Evolutionary conservation across 1,284 basidiomycete genomes (phyloP).

Genomic region (Bondarzewia mesenterica): DNA sequence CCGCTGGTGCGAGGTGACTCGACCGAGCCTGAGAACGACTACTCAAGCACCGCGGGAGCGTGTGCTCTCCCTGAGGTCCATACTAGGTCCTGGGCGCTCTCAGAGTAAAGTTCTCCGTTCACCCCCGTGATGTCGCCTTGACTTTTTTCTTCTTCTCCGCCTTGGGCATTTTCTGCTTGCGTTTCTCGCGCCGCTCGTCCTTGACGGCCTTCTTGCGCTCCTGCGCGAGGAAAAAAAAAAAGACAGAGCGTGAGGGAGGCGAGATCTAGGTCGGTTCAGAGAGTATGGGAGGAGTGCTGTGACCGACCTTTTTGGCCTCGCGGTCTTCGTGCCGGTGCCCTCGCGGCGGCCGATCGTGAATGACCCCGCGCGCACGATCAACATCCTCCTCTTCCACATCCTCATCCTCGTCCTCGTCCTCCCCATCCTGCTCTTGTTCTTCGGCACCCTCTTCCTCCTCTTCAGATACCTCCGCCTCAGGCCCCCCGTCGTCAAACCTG

Average conservation of each 20-base stretch:
- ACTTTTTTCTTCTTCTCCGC: constrained; percentile 83
- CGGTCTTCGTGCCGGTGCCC: constrained; percentile 89
- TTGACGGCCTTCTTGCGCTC: constrained; percentile 87
- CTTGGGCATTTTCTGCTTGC: constrained; percentile 91
- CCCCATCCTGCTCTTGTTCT: constrained; percentile 21
- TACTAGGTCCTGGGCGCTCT: too few species aligned
- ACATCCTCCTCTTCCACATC: constrained; percentile 21
- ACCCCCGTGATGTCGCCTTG: constrained; percentile 29
- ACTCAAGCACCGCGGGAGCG: too few species aligned
- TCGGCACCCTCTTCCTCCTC: constrained; percentile 13
- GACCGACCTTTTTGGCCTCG: constrained; percentile 79
- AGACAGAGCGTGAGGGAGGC: neutral
- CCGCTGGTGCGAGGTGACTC: too few species aligned
- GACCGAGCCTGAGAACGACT: too few species aligned
- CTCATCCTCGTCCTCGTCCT: constrained; percentile 16
- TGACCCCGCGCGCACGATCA: constrained; percentile 27
- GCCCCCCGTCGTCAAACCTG: constrained; percentile 3
- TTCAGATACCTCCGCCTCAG: neutral
- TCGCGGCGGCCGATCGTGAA: constrained; percentile 51
- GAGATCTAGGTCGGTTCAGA: constrained; percentile 6
- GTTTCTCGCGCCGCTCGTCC: constrained; percentile 78
- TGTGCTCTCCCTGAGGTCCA: too few species aligned
- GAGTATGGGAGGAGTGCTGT: constrained; percentile 5
- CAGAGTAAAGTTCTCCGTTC: too few species aligned
- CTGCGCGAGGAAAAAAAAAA: constrained; percentile 29